Percentiles rank a stretch among this genome's conserved stretches.
Conservation (phyloP, 1,284 basidiomycete genomes). For the Neotropicomus parvogracilis region DNA sequence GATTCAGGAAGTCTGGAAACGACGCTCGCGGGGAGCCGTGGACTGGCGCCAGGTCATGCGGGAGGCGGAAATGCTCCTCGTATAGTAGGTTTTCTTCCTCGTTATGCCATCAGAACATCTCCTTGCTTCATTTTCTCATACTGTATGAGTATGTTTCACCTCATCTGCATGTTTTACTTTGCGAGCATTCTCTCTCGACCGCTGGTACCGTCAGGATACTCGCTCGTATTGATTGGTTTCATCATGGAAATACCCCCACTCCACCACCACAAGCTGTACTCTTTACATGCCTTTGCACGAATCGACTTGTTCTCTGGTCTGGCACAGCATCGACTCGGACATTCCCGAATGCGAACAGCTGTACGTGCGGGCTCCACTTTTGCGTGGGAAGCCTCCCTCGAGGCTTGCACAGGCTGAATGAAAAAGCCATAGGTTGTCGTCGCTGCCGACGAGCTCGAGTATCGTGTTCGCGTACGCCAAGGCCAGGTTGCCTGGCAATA, state of each 20-base stretch:
- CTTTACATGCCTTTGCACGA: slow-evolving; percentile 13
- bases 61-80: slow-evolving; percentile 55
- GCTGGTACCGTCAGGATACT: slow-evolving; percentile 28
- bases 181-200: slow-evolving; percentile 12
- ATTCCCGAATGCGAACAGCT: too few relatives aligned
- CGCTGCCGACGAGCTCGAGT: slow-evolving; percentile 1
- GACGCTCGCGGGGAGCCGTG: slow-evolving; percentile 38
- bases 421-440: slow-evolving; percentile 17
- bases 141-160: slow-evolving; percentile 8
- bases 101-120: background rate
- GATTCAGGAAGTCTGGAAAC: slow-evolving; percentile 59
- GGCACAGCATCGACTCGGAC: slow-evolving; percentile 5
- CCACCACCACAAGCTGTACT: slow-evolving; percentile 25
- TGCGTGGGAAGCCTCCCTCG: too few relatives aligned
- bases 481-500: slow-evolving; percentile 27
- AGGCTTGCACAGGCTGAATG: slow-evolving; percentile 5
- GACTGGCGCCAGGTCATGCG: slow-evolving; percentile 60
- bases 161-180: slow-evolving; percentile 17
- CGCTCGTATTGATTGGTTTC: slow-evolving; percentile 19
- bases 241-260: slow-evolving; percentile 23
- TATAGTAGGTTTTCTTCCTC: too few relatives aligned
- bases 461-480: slow-evolving; percentile 16
- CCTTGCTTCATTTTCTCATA: slow-evolving; percentile 2
- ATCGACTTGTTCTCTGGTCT: background rate
- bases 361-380: too few relatives aligned